Evolutionary conservation across 1,284 basidiomycete genomes (phyloP).

Genomic region (Naganishia sp.): DNA sequence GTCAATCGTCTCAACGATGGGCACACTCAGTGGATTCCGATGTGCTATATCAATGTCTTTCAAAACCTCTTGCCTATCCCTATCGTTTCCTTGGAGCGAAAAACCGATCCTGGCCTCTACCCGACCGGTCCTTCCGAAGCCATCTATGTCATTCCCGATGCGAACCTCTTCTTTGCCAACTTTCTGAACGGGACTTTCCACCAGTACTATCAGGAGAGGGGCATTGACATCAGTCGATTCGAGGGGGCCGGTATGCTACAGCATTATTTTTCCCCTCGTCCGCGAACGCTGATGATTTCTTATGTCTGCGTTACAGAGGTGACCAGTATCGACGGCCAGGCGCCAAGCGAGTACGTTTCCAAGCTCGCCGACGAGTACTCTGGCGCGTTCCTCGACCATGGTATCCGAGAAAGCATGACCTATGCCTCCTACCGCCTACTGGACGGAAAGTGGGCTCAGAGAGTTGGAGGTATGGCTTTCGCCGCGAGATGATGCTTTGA

Average conservation of each 20-base stretch:
- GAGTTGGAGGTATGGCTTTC: slow-evolving; percentile 54
- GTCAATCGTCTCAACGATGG: slow-evolving; percentile 64
- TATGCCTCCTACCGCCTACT: slow-evolving; percentile 64
- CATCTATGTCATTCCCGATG: slow-evolving; percentile 63
- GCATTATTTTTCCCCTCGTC: too few species aligned
- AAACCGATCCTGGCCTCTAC: slow-evolving; percentile 49
- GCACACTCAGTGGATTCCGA: slow-evolving; percentile 58
- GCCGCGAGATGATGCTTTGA: not conserved
- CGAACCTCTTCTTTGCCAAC: slow-evolving; percentile 58
- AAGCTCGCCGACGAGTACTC: slow-evolving; percentile 61
- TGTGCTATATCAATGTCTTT: slow-evolving; percentile 60
- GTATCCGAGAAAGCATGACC: slow-evolving; percentile 49
- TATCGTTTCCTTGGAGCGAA: slow-evolving; percentile 60
- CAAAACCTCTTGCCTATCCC: slow-evolving; percentile 66
- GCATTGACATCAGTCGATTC: slow-evolving; percentile 63
- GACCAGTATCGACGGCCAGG: slow-evolving; percentile 60
- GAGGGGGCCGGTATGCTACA: slow-evolving; percentile 57
- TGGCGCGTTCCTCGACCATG: slow-evolving; percentile 61
- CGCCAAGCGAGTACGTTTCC: slow-evolving; percentile 63
- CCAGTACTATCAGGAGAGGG: slow-evolving; percentile 57
- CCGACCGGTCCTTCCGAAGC: slow-evolving; percentile 44
- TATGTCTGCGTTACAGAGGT: slow-evolving; percentile 46
- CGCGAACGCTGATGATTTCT: not conserved
- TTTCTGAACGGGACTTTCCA: slow-evolving; percentile 58
- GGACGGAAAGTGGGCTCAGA: slow-evolving; percentile 57